Base-by-base conservation (phyloP, 73 alveolate species). In the Breviolum minutum region DNA sequence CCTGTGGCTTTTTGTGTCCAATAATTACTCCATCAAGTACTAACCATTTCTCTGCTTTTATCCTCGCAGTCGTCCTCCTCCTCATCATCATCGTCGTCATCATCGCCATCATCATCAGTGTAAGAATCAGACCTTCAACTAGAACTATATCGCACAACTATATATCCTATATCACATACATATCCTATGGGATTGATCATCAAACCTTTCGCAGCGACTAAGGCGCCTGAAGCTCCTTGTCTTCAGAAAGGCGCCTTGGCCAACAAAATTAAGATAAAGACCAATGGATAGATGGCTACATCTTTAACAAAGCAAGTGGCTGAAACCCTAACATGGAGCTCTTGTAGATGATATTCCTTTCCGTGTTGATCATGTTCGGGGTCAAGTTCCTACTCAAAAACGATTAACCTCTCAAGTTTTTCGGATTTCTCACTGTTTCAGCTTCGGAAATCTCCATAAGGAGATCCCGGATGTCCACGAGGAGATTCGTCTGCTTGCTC, bases 181-280 rank as follows among this genome's bases (percentile, higher is more conserved):
- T 17, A 68, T 68, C n/a, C 17, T 68, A 14, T 22, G 0, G 24
- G 77, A 17, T 17, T 22, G 24, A 17, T 68, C 24, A 14, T 68
- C 24, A 22, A 22, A 17, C 77, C 24, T 9, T n/a, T 1, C 7
- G 12, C 63, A 13, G 63, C 20, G 19, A 6, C 74, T 40, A 40
- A 40, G 54, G 73, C 74, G 54, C 91, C 91, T 82, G 91, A 20
- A 82, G 91, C 91, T 82, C 91, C 74, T 82, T 82, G 74, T 82
- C 91, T 82, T 82, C 91, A 14, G 91, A 82, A 22, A 82, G 26
- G 9, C 91, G 91, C 91, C 91, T 82, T 24, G 32, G 89, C n/a
- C 2, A 68, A 68, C 6, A 68, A 22, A 68, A 68, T 68, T 14
- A 6, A 68, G n/a, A 17, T 22, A 14, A 66, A 66, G 8, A 68